Conservation (phyloP, 1,139 yeast genomes). For the Blastobotrys buckinghamii region DNA sequence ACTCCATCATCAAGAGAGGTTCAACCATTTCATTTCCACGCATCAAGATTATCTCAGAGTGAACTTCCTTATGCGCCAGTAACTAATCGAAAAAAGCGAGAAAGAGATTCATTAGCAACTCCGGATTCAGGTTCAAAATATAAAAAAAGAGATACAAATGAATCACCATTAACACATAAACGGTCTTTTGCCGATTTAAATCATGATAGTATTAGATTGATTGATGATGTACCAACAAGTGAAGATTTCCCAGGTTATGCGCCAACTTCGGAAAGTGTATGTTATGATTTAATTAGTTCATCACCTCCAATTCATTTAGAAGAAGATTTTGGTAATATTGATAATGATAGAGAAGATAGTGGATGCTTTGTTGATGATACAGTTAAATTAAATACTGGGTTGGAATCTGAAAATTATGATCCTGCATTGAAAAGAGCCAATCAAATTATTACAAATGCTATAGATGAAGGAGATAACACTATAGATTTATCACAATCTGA, state of each 20-base stretch:
- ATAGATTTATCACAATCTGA: conserved; percentile 42
- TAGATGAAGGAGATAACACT: conserved; percentile 35
- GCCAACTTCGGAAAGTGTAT: conserved; percentile 6
- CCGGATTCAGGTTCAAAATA: not conserved
- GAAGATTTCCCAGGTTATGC: conserved; percentile 2
- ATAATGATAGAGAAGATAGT: not conserved
- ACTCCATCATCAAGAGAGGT: conserved; percentile 1
- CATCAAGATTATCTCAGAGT: conserved; percentile 4
- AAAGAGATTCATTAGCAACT: no score
- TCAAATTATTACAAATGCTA: conserved; percentile 23
- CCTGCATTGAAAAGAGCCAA: conserved; percentile 1
- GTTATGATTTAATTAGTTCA: conserved; percentile 3
- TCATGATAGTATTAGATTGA: not conserved
- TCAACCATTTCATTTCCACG: conserved; percentile 8
- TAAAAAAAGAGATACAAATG: conserved; percentile 1
- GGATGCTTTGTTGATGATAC: conserved; percentile 7
- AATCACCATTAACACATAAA: not conserved
- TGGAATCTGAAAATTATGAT: no score
- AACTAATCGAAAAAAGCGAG: no score
- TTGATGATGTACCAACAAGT: not conserved
- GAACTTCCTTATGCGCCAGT: conserved; percentile 12
- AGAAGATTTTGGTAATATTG: not conserved
- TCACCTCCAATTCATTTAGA: conserved; percentile 1
- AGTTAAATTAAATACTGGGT: not conserved
- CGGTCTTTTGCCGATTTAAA: conserved; percentile 3